Conservation (phyloP, 371 early-diverging fungal species). For the Sporodiniella umbellata region DNA sequence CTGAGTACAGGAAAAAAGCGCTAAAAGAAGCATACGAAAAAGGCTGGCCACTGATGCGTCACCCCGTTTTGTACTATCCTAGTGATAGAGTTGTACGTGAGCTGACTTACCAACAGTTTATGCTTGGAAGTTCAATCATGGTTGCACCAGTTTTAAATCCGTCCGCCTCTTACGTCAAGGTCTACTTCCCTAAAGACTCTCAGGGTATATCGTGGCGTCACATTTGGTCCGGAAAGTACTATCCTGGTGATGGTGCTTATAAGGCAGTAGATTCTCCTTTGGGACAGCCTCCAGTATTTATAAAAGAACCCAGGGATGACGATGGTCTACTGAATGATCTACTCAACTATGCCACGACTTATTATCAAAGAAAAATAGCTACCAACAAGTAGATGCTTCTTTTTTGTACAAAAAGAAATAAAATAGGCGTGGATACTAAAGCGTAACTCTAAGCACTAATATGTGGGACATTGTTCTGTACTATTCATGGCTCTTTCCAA, state of each 20-base stretch:
- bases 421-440: no score
- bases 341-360: slow-evolving; percentile 30
- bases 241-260: slow-evolving; percentile 35
- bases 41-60: slow-evolving; percentile 53
- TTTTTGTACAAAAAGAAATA: no score
- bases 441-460: no score
- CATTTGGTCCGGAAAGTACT: slow-evolving; percentile 43
- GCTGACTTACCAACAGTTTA: slow-evolving; percentile 35
- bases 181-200: slow-evolving; percentile 37
- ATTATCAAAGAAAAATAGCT: slow-evolving; percentile 2
- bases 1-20: slow-evolving; percentile 34
- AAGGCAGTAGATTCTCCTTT: slow-evolving; percentile 37
- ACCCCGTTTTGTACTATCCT: slow-evolving; percentile 49
- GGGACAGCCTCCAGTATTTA: slow-evolving; percentile 44
- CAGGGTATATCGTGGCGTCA: slow-evolving; percentile 37
- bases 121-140: slow-evolving; percentile 32
- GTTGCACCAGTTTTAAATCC: slow-evolving; percentile 36
- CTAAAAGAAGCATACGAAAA: slow-evolving; percentile 44
- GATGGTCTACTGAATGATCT: slow-evolving; percentile 32
- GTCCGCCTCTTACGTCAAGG: slow-evolving; percentile 40
- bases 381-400: no score
- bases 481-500: no score
- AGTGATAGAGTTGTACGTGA: slow-evolving; percentile 28
- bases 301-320: slow-evolving; percentile 44
- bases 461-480: no score